Conservation (phyloP, 257 asterid genomes). For the Jasminum sambac region DNA sequence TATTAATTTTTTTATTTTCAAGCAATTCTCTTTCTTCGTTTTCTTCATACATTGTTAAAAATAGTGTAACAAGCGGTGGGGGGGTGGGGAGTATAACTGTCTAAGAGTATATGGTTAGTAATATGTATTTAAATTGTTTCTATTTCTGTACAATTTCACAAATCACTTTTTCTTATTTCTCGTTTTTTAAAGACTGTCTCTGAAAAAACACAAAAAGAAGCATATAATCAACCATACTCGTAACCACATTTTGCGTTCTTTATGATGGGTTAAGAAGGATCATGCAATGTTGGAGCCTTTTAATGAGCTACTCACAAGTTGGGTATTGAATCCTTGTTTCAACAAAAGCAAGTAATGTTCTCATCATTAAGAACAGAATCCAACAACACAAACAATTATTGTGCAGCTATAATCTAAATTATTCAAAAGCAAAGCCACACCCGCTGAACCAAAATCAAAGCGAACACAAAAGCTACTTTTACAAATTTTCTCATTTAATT, state of each 20-base stretch:
- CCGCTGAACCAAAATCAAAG: constrained; percentile 60
- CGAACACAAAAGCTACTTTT: constrained; percentile 54
- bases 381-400: constrained; percentile 41
- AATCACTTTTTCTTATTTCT: too few relatives aligned
- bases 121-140: too few relatives aligned
- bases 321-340: constrained; percentile 4
- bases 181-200: too few relatives aligned
- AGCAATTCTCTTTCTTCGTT: too few relatives aligned
- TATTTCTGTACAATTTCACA: too few relatives aligned
- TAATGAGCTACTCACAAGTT: not conserved
- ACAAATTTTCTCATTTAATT: constrained; percentile 17
- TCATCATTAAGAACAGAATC: constrained; percentile 20
- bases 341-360: not conserved
- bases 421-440: constrained; percentile 42
- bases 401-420: constrained; percentile 23
- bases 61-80: too few relatives aligned
- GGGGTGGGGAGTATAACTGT: too few relatives aligned
- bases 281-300: not conserved
- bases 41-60: too few relatives aligned
- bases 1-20: too few relatives aligned
- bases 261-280: not conserved
- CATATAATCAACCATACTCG: too few relatives aligned
- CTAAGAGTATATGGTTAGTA: too few relatives aligned
- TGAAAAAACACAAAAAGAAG: too few relatives aligned
- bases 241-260: not conserved